Conservation (phyloP, 371 early-diverging fungal genomes). For the Choanephora cucurbitarum region DNA sequence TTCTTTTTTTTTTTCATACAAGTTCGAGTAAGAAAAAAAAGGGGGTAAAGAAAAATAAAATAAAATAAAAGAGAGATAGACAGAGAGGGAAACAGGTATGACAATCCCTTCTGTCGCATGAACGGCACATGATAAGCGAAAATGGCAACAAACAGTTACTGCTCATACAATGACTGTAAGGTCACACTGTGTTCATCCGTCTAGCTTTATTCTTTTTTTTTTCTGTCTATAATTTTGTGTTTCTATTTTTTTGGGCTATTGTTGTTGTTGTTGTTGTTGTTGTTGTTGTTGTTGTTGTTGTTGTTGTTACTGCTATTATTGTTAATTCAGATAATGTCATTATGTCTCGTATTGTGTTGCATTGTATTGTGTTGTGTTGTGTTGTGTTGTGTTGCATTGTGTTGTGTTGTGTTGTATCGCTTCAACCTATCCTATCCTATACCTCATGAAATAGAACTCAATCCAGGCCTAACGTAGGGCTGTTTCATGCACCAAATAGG, state of each 20-base stretch:
- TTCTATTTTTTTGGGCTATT: too few relatives aligned
- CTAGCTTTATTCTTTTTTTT: slow-evolving; percentile 2
- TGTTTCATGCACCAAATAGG: neutral
- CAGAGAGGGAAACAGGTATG: neutral
- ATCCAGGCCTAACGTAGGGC: slow-evolving; percentile 10
- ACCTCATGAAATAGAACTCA: neutral
- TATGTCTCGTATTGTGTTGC: slow-evolving; percentile 5
- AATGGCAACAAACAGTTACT: slow-evolving; percentile 9
- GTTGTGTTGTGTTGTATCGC: neutral
- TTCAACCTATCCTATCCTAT: neutral
- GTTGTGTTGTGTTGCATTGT: slow-evolving; percentile 1
- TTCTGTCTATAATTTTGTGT: neutral
- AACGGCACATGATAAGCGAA: slow-evolving; percentile 15
- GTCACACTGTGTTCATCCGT: neutral
- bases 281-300: neutral
- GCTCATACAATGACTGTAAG: slow-evolving; percentile 6
- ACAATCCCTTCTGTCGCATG: slow-evolving; percentile 5
- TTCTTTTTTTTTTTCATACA: too few relatives aligned
- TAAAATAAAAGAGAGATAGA: neutral
- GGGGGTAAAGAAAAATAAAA: neutral
- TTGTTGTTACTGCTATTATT: neutral
- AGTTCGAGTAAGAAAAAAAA: neutral
- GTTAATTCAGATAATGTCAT: too few relatives aligned
- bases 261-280: too few relatives aligned
- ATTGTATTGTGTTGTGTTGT: neutral